phyloP scores from a whole-genome alignment of 495 filamentous ascomycete genomes.

The Hypoxylon lienhwacheense region DNA sequence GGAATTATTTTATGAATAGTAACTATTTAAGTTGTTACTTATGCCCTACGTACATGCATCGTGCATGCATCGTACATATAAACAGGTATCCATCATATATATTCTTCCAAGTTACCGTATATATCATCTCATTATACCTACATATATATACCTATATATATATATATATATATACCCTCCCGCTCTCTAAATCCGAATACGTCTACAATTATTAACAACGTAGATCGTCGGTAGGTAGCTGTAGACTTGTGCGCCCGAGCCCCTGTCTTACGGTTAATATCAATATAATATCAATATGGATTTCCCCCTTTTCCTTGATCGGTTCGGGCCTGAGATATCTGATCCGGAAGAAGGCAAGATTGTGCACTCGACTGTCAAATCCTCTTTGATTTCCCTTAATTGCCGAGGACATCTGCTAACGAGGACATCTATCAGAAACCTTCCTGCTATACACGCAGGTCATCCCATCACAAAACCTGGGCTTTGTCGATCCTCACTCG shows the following conservation, averaged over 20 bases:
- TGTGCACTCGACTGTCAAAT: conserved; percentile 1
- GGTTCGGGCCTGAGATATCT: conserved; percentile 52
- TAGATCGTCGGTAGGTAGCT: conserved; percentile 11
- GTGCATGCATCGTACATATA: no score
- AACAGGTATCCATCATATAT: no score
- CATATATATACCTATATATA: no score
- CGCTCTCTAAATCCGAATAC: no score
- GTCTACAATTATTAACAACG: no score
- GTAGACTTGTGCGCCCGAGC: conserved; percentile 22
- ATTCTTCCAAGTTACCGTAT: no score
- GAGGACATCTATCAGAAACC: conserved; percentile 60
- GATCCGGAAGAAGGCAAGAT: conserved; percentile 66
- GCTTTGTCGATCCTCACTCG: conserved; percentile 76
- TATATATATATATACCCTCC: no score
- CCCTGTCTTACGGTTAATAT: conserved; percentile 16
- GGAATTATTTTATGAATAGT: no score
- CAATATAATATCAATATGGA: conserved; percentile 43
- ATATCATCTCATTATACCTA: no score
- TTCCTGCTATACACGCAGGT: conserved; percentile 80
- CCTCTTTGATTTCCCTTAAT: conserved; percentile 7
- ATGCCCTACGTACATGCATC: no score
- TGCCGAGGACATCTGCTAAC: conserved; percentile 15
- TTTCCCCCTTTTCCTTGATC: conserved; percentile 40
- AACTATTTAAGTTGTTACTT: no score
- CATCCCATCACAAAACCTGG: conserved; percentile 76